Conservation (phyloP, 2,329 filamentous ascomycete genomes). For the Xylariaceae sp. region DNA sequence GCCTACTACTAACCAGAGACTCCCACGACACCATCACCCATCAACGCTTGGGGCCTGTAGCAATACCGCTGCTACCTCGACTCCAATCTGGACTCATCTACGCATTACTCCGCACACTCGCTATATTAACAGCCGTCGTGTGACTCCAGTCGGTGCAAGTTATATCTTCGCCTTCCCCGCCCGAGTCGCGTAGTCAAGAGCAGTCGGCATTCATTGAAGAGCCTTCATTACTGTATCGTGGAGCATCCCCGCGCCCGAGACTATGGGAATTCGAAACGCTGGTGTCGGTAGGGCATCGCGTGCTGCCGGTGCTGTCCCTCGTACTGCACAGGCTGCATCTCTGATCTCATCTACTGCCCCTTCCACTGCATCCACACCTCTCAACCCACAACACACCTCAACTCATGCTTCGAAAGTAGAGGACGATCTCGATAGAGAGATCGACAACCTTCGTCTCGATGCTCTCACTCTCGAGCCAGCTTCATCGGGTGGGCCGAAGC, state of each 20-base stretch:
- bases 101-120: conserved; percentile 17
- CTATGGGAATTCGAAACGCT: conserved; percentile 26
- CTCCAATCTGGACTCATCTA: conserved; percentile 7
- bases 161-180: background rate
- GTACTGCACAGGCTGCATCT: conserved; percentile 26
- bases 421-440: conserved; percentile 36
- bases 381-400: conserved; percentile 36
- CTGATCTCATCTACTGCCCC: conserved; percentile 20
- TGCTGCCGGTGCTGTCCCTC: conserved; percentile 23
- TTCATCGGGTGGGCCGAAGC: conserved; percentile 23
- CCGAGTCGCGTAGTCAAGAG: background rate
- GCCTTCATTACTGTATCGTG: background rate
- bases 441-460: conserved; percentile 39
- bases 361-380: conserved; percentile 34
- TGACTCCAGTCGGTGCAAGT: conserved; percentile 8
- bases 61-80: background rate
- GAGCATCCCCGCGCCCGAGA: conserved; percentile 4
- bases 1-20: conserved; percentile 1
- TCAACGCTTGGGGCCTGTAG: conserved; percentile 3
- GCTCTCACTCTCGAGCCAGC: conserved; percentile 40
- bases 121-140: conserved; percentile 13
- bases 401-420: conserved; percentile 37
- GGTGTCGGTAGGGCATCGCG: conserved; percentile 33
- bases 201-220: conserved; percentile 9
- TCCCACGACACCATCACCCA: conserved; percentile 5